Conservation (phyloP, 768 basidiomycete genomes). For the Cytidiella melzeri region DNA sequence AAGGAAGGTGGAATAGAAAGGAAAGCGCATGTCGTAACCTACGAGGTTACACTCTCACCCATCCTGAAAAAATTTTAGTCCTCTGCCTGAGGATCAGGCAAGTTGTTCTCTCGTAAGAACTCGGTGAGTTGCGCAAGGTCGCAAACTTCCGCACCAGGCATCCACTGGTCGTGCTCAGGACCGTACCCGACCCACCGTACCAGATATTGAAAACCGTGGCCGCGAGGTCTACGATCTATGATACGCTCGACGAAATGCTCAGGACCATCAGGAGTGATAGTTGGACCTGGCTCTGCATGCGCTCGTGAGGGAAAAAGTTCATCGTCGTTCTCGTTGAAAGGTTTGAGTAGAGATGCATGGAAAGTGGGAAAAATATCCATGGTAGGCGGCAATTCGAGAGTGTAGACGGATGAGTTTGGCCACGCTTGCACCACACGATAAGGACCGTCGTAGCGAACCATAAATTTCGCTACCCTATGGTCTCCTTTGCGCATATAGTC, state of each 20-base stretch:
- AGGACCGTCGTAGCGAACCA: constrained; percentile 27
- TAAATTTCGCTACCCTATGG: constrained; percentile 22
- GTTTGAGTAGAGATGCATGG: constrained; percentile 23
- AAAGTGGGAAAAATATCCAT: too few species aligned
- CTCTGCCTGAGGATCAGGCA: too few species aligned
- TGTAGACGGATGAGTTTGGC: too few species aligned
- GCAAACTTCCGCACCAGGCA: constrained; percentile 18
- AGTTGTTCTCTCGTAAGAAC: too few species aligned
- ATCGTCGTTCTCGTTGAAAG: constrained; percentile 31
- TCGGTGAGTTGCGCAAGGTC: too few species aligned
- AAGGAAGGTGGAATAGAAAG: too few species aligned
- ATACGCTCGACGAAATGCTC: too few species aligned
- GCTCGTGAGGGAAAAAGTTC: constrained; percentile 29
- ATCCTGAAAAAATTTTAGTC: too few species aligned
- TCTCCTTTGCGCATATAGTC: constrained; percentile 22
- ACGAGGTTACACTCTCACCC: too few species aligned
- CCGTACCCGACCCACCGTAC: constrained; percentile 29
- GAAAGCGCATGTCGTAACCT: too few species aligned
- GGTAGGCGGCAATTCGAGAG: too few species aligned
- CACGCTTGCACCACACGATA: constrained; percentile 13
- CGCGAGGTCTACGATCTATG: constrained; percentile 18
- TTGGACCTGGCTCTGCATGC: constrained; percentile 19
- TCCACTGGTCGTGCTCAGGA: too few species aligned
- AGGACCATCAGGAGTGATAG: constrained; percentile 22
- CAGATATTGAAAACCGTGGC: constrained; percentile 27